Evolutionary conservation across 129 eudicot species (phyloP), one percentile per base, ranked within the genome.

Genomic region (sunflower (Helianthus annuus)): DNA sequence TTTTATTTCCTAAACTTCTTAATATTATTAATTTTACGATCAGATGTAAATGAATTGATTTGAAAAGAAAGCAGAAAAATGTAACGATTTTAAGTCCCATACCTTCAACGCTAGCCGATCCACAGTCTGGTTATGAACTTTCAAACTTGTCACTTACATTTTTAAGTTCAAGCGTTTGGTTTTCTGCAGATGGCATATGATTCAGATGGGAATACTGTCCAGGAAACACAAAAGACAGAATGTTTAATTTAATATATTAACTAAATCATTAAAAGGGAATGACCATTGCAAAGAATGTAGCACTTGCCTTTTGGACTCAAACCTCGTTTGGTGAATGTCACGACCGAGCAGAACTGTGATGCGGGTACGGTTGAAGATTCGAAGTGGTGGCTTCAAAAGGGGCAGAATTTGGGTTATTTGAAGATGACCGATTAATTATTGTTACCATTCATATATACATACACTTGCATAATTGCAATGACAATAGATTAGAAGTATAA

Each of bases 81-180:
- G 22, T 55, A 5, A 56, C 55, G 16, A 16, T 56, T 8, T 15
- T 24, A 7, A 17, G 38, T 29, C 19, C 29, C 71, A 45, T 78
- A 91, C 97, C 89, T 84, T 86, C 93, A 72, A 87, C 98, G 74
- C 96, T 95, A 80, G 95, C 75, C 42, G 98, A 92, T 66, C 98
- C 98, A 87, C 96, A 92, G 68, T 92, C 98, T 36, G 96, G 85
- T 64, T 89, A 90, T 42, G 91, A 85, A 84, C 87, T 85, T 80
- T 89, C 89, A 36, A 89, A 89, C 67, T 89, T 95, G 42, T 92
- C 95, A 74, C 98, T 82, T 13, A 89, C 95, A 39, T 69, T 92
- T 45, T 87, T 69, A 56, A 92, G 89, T 81, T 92, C 90, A 64
- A 89, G 52, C 86, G 87, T 89, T 67, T 87, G 73, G 22, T 19